phyloP scores from a whole-genome alignment of 768 basidiomycete species.

The Xerocomus spinulosus region DNA sequence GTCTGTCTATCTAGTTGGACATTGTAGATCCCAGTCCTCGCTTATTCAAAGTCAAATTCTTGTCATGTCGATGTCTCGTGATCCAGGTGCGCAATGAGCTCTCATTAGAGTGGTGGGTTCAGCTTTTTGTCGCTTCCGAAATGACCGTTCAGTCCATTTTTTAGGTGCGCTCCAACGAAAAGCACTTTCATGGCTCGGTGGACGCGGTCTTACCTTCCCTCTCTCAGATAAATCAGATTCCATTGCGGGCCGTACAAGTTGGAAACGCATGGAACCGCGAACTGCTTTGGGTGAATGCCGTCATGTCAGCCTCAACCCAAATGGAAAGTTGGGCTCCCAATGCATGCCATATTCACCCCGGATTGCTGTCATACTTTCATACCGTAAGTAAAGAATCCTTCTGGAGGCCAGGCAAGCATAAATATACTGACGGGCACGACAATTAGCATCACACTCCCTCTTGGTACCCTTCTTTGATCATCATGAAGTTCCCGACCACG shows the following conservation, averaged over 20 bases:
- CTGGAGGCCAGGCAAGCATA: slow-evolving; percentile 14
- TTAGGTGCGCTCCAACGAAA: too few species aligned
- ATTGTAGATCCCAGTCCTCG: too few species aligned
- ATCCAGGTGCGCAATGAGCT: too few species aligned
- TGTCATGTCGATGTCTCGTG: too few species aligned
- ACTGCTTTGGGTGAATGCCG: background rate
- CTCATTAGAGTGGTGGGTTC: too few species aligned
- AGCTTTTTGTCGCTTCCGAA: too few species aligned
- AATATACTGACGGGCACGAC: background rate
- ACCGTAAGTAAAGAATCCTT: slow-evolving; percentile 8
- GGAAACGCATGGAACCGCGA: background rate
- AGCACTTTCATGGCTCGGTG: too few species aligned
- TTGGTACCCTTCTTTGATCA: slow-evolving; percentile 18
- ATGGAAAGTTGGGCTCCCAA: background rate
- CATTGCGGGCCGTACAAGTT: background rate
- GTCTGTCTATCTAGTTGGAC: too few species aligned
- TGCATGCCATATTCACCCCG: background rate
- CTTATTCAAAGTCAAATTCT: too few species aligned
- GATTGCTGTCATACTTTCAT: background rate
- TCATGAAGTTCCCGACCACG: slow-evolving; percentile 15
- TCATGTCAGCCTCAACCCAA: background rate
- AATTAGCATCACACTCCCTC: background rate
- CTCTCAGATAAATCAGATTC: background rate
- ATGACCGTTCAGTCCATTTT: too few species aligned
- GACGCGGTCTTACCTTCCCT: too few species aligned